These are phyloP conservation scores for Colletotrichum phormii DNA, from an alignment of 2,329 filamentous ascomycete genomes.

Conservation along the genomic window DNA sequence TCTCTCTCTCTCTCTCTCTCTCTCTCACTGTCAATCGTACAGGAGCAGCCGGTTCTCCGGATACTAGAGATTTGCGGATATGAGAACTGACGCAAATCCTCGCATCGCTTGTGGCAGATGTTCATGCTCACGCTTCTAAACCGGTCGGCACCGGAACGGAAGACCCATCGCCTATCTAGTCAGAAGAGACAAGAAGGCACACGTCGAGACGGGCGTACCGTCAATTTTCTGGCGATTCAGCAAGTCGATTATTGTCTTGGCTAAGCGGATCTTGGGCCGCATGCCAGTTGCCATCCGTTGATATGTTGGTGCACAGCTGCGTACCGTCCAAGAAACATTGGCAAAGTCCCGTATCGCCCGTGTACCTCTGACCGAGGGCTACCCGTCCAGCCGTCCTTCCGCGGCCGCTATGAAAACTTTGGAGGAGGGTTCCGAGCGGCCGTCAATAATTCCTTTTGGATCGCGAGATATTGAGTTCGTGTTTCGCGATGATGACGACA, in stretches of 20 bases:
- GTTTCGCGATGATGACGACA: constrained; percentile 26
- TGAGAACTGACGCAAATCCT: neutral
- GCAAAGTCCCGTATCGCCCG: constrained; percentile 6
- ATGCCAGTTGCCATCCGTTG: constrained; percentile 33
- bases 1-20: too few relatives aligned
- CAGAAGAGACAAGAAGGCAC: neutral
- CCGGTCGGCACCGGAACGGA: neutral
- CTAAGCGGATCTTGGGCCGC: constrained; percentile 16
- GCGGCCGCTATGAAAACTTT: constrained; percentile 5
- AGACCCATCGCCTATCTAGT: neutral
- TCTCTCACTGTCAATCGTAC: neutral
- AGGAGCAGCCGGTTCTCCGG: neutral
- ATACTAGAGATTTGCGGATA: neutral
- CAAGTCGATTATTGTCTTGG: constrained; percentile 22
- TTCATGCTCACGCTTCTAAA: neutral
- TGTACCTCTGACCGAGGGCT: constrained; percentile 6
- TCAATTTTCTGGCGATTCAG: constrained; percentile 8
- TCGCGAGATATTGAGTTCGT: constrained; percentile 12
- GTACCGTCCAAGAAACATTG: constrained; percentile 23
- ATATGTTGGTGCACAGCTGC: constrained; percentile 24
- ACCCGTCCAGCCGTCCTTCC: constrained; percentile 6
- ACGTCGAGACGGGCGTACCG: neutral
- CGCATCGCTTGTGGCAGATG: neutral
- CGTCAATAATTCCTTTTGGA: neutral
- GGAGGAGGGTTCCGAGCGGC: neutral